Conservation (phyloP, 2,329 filamentous ascomycete species). For the Sporothrix phasma region DNA sequence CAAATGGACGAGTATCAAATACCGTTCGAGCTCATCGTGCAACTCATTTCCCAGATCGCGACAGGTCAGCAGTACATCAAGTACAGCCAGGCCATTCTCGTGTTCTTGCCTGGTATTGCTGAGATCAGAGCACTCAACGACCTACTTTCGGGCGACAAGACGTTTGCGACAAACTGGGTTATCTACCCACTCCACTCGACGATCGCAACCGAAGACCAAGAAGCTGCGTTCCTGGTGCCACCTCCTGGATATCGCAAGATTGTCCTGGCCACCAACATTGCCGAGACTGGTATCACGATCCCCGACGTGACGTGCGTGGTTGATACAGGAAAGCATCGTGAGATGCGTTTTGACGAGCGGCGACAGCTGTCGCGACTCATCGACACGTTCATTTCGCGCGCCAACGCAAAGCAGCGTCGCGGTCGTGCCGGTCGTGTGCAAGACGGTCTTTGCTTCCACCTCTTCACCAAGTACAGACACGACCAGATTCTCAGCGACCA, state of each 20-base stretch:
- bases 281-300: slow-evolving; percentile 96
- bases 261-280: slow-evolving; percentile 94
- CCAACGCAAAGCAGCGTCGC: slow-evolving; percentile 89
- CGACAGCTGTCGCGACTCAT: slow-evolving; percentile 82
- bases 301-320: slow-evolving; percentile 96
- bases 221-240: slow-evolving; percentile 80
- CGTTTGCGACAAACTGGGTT: slow-evolving; percentile 69
- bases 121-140: slow-evolving; percentile 88
- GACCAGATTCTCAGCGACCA: slow-evolving; percentile 80
- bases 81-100: slow-evolving; percentile 84
- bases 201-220: slow-evolving; percentile 93
- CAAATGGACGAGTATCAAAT: slow-evolving; percentile 86
- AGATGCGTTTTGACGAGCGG: slow-evolving; percentile 93
- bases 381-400: slow-evolving; percentile 89
- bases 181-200: slow-evolving; percentile 87
- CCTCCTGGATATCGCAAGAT: slow-evolving; percentile 80
- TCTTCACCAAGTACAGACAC: slow-evolving; percentile 85
- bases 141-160: slow-evolving; percentile 64
- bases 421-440: slow-evolving; percentile 93
- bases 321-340: slow-evolving; percentile 92
- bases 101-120: slow-evolving; percentile 89
- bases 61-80: slow-evolving; percentile 52
- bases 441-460: slow-evolving; percentile 86
- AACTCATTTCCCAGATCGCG: slow-evolving; percentile 67
- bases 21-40: slow-evolving; percentile 76